Evolutionary conservation across 2,329 filamentous ascomycete genomes (phyloP).

Genomic region (Colletotrichum abscissum): DNA sequence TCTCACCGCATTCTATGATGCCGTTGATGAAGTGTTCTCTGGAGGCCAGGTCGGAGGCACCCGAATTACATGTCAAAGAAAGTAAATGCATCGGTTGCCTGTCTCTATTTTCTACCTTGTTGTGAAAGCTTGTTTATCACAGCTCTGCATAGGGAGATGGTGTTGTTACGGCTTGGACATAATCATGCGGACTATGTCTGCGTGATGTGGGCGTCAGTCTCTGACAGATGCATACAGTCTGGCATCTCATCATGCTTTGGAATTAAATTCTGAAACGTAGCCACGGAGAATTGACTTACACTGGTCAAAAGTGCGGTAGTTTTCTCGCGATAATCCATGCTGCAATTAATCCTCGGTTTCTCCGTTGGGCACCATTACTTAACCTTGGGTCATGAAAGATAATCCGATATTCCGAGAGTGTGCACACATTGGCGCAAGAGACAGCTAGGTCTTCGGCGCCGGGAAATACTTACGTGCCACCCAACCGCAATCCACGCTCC

Average conservation of each 20-base stretch:
- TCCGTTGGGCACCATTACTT: neutral
- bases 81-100: neutral
- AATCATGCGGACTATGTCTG: neutral
- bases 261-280: neutral
- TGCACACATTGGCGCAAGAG: neutral
- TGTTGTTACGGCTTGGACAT: neutral
- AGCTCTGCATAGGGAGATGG: neutral
- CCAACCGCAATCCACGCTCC: neutral
- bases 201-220: neutral
- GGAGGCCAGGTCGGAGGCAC: conserved; percentile 32
- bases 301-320: neutral
- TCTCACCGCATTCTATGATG: conserved; percentile 34
- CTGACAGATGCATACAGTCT: neutral
- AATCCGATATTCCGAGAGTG: neutral
- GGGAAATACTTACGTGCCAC: neutral
- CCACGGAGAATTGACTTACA: neutral
- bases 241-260: neutral
- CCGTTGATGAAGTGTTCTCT: conserved; percentile 34
- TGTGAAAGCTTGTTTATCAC: neutral
- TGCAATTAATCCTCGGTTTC: neutral
- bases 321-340: neutral
- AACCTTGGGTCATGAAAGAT: neutral
- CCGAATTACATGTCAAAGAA: conserved; percentile 31
- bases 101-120: neutral
- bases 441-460: neutral